phyloP scores from a whole-genome alignment of 331 rosid genomes.

The Ulmus americana region DNA sequence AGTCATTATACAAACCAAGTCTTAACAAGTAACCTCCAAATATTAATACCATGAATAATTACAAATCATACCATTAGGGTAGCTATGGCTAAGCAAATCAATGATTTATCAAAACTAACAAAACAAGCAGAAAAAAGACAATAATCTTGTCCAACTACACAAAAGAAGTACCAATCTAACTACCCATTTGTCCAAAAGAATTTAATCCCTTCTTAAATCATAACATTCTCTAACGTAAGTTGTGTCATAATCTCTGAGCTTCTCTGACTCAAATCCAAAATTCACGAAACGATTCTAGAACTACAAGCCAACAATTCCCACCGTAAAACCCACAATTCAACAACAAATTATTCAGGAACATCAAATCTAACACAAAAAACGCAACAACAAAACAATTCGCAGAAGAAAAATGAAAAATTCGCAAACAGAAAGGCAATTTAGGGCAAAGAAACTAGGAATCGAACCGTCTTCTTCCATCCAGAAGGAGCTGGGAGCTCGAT shows the following conservation, averaged over 20 bases:
- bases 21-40: too few relatives aligned
- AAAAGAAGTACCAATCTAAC: too few relatives aligned
- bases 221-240: neutral
- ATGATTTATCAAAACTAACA: too few relatives aligned
- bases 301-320: too few relatives aligned
- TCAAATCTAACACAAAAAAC: neutral
- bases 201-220: neutral
- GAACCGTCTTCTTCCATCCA: slow-evolving; percentile 12
- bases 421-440: slow-evolving; percentile 1
- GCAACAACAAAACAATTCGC: neutral
- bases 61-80: too few relatives aligned
- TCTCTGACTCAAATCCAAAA: neutral
- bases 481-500: slow-evolving; percentile 12
- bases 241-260: neutral
- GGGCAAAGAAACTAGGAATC: neutral
- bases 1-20: too few relatives aligned
- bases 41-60: too few relatives aligned
- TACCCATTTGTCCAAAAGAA: too few relatives aligned
- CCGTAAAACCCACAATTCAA: neutral
- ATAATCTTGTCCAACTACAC: too few relatives aligned
- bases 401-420: neutral
- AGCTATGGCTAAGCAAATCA: too few relatives aligned
- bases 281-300: too few relatives aligned
- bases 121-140: too few relatives aligned
- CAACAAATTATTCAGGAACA: neutral